Conservation (phyloP, 495 filamentous ascomycete species). For the Aspergillus saccharolyticus region DNA sequence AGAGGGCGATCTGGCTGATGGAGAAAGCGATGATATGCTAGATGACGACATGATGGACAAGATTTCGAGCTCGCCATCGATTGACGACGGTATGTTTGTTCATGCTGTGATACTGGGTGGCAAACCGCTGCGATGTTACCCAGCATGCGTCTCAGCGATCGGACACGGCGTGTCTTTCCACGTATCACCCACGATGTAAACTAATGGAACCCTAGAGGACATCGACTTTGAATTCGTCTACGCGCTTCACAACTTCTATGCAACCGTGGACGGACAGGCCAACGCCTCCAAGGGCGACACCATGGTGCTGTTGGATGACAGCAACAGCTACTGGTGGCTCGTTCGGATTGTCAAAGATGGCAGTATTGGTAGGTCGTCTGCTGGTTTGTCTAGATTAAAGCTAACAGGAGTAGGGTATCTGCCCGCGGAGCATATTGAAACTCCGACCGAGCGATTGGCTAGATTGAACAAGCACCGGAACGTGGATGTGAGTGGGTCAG, state of each 20-base stretch:
- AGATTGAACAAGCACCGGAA: conserved; percentile 97
- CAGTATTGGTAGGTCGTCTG: conserved; percentile 71
- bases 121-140: conserved; percentile 1
- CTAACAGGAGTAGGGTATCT: conserved; percentile 67
- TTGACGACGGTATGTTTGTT: conserved; percentile 86
- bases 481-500: conserved; percentile 68
- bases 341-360: conserved; percentile 95
- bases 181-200: conserved; percentile 50
- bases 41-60: conserved; percentile 95
- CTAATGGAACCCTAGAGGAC: conserved; percentile 64
- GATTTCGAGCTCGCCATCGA: conserved; percentile 96
- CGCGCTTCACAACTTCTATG: conserved; percentile 93
- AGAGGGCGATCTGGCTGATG: conserved; percentile 64
- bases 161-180: not conserved
- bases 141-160: no score
- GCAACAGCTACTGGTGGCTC: conserved; percentile 99
- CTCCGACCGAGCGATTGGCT: conserved; percentile 89
- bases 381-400: not conserved
- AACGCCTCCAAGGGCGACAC: conserved; percentile 98
- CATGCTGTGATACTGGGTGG: not conserved
- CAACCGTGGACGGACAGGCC: conserved; percentile 95
- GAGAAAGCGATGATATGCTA: conserved; percentile 68
- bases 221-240: conserved; percentile 99
- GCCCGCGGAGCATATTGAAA: conserved; percentile 97
- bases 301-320: conserved; percentile 99